Conservation (phyloP, 805 yeast species). For the Blastobotrys chiropterorum region DNA sequence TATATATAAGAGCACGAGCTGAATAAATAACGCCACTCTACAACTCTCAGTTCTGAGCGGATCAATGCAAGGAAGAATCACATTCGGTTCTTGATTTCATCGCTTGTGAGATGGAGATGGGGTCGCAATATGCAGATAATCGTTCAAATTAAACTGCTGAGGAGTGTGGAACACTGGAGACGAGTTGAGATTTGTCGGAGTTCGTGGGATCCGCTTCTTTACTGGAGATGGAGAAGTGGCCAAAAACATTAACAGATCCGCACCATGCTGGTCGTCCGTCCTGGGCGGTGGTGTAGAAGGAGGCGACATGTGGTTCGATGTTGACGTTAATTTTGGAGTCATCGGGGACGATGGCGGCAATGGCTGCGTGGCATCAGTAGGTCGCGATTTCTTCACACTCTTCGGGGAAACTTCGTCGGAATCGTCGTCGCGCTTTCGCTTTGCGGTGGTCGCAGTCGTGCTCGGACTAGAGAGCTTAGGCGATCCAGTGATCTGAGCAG, state of each 20-base stretch:
- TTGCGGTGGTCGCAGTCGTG: not conserved
- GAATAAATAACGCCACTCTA: not conserved
- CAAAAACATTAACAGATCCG: conserved; percentile 69
- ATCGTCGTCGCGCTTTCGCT: not conserved
- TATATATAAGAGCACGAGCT: not conserved
- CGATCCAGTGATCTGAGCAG: not conserved
- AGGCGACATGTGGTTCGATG: conserved; percentile 14
- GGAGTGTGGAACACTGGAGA: conserved; percentile 26
- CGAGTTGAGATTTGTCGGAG: conserved; percentile 24
- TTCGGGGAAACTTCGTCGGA: not conserved
- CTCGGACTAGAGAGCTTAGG: not conserved
- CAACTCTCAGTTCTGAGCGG: no score
- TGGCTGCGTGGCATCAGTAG: not conserved
- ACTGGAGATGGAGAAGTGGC: conserved; percentile 78
- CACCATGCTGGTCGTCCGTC: conserved; percentile 52
- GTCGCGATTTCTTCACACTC: not conserved
- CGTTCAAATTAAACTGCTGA: conserved; percentile 65
- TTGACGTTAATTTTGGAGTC: conserved; percentile 13
- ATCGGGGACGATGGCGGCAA: not conserved
- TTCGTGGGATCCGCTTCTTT: conserved; percentile 32
- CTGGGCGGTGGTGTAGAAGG: conserved; percentile 25
- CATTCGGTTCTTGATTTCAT: not conserved
- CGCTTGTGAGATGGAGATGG: conserved; percentile 36
- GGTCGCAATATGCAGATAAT: conserved; percentile 71
- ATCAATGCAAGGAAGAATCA: no score